A percentile compares a stretch with the other conserved stretches of the same genome.
Evolutionary conservation across 1,284 basidiomycete genomes (phyloP).

Genomic region (Marasmius sp.): DNA sequence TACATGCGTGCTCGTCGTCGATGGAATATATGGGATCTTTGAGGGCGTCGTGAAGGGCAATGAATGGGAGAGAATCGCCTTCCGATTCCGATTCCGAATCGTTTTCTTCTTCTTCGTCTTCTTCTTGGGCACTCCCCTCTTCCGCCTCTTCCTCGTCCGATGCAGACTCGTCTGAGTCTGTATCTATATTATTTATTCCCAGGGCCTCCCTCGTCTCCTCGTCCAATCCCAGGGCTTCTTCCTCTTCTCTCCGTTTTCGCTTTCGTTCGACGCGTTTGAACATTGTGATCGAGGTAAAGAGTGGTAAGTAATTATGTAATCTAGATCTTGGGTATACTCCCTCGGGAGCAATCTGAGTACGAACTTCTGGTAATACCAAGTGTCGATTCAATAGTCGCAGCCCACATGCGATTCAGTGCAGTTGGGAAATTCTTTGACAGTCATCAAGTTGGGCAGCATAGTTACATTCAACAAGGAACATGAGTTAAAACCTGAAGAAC

Average conservation of each 20-base stretch:
- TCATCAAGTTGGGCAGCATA: no score
- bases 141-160: conserved; percentile 28
- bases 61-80: conserved; percentile 37
- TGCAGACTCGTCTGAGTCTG: conserved; percentile 22
- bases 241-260: conserved; percentile 60
- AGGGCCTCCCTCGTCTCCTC: conserved; percentile 68
- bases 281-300: conserved; percentile 39
- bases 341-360: no score
- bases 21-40: conserved; percentile 64
- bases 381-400: no score
- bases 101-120: conserved; percentile 23
- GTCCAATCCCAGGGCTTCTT: conserved; percentile 70
- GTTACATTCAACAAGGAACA: background rate
- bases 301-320: no score
- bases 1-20: conserved; percentile 55
- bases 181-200: conserved; percentile 72
- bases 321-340: no score
- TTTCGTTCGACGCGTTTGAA: conserved; percentile 83
- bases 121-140: conserved; percentile 25
- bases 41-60: conserved; percentile 63
- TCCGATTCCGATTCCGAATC: conserved; percentile 27
- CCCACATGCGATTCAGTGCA: no score
- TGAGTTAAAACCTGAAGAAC: background rate
- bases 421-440: no score
- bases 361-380: no score